Percentiles rank a stretch among this genome's conserved stretches.
These are phyloP conservation scores for Schizochytrium sp. DNA, from an alignment of 108 stramenopile genomes.

Conservation along the genomic window DNA sequence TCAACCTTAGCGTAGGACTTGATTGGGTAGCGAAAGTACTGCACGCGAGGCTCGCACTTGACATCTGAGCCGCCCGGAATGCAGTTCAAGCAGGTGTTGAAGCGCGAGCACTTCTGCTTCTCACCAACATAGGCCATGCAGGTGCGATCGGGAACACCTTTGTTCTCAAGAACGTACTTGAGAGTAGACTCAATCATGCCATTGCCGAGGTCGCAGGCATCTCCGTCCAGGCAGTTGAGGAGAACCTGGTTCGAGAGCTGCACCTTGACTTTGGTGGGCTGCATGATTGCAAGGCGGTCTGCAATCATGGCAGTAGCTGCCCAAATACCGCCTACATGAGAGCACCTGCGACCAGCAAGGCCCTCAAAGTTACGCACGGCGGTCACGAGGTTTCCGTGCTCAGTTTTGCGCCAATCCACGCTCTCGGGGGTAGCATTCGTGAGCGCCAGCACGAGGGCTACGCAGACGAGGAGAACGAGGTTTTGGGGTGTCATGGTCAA, in stretches of 20 bases:
- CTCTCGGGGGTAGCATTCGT: background rate
- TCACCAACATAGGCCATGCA: slow-evolving; percentile 56
- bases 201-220: background rate
- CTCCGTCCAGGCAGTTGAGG: slow-evolving; percentile 37
- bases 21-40: slow-evolving; percentile 26
- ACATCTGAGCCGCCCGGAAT: background rate
- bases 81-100: slow-evolving; percentile 55
- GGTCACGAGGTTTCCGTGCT: slow-evolving; percentile 58
- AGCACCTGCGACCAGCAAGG: slow-evolving; percentile 20
- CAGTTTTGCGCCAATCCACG: slow-evolving; percentile 43
- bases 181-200: slow-evolving; percentile 29
- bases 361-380: slow-evolving; percentile 55
- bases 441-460: background rate
- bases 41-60: slow-evolving; percentile 54
- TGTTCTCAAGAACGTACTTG: background rate
- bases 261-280: slow-evolving; percentile 50
- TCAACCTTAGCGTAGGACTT: background rate
- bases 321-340: background rate
- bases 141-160: slow-evolving; percentile 39
- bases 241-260: slow-evolving; percentile 60
- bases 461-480: background rate
- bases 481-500: too few relatives aligned
- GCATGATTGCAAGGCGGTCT: slow-evolving; percentile 29
- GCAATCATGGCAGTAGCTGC: slow-evolving; percentile 54
- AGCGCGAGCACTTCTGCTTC: slow-evolving; percentile 54